Conservation (phyloP, 225 moss, liverwort and hornwort genomes). For the Physcomitrium patens region DNA sequence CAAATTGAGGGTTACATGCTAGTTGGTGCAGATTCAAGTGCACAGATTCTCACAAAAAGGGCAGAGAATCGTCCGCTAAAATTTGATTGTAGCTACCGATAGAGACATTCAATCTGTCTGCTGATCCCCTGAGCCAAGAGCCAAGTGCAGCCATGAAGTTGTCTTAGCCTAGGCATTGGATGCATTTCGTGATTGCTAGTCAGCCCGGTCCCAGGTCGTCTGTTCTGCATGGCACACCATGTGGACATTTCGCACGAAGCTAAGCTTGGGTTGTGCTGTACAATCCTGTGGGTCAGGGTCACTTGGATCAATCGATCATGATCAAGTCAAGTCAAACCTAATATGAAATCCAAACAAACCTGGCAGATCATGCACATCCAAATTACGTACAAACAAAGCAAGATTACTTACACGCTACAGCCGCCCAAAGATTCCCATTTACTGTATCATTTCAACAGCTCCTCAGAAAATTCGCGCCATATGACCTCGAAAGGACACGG, state of each 20-base stretch:
- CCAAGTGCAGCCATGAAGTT: background rate
- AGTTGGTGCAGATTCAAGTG: no score
- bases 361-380: background rate
- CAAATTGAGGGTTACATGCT: no score
- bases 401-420: conserved; percentile 20
- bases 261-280: background rate
- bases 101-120: background rate
- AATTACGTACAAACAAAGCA: background rate
- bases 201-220: conserved; percentile 11
- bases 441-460: background rate
- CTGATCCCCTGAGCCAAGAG: conserved; percentile 9
- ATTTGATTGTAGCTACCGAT: background rate
- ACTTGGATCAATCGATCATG: background rate
- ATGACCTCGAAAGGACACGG: background rate
- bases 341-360: background rate
- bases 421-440: conserved; percentile 23
- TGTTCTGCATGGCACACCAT: conserved; percentile 12
- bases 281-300: background rate
- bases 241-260: conserved; percentile 10
- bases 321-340: conserved; percentile 4
- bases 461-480: background rate
- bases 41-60: background rate
- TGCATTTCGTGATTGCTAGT: conserved; percentile 24
- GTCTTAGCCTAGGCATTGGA: conserved; percentile 21
- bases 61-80: no score